A percentile compares a stretch with the other conserved stretches of the same genome.
phyloP scores from a whole-genome alignment of 2,329 filamentous ascomycete genomes.

The Alternaria arborescens region DNA sequence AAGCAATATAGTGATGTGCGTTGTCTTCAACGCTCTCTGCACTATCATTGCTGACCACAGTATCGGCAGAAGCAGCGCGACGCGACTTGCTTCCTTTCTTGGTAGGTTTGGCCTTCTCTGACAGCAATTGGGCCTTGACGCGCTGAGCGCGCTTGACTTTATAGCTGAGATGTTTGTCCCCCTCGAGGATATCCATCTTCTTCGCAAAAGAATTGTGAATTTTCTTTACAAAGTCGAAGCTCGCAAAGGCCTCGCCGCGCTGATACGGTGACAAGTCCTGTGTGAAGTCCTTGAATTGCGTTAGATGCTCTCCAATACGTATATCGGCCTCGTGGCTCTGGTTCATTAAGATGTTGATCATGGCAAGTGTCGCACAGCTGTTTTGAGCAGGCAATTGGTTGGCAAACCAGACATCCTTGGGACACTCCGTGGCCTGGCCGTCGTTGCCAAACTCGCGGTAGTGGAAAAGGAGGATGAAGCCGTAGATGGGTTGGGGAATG shows the following conservation, averaged over 20 bases:
- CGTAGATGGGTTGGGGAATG: conserved; percentile 64
- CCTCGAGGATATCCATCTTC: conserved; percentile 69
- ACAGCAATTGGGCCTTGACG: conserved; percentile 23
- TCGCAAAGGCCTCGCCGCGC: conserved; percentile 77
- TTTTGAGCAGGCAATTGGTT: conserved; percentile 78
- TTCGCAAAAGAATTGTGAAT: conserved; percentile 88
- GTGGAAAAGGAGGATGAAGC: conserved; percentile 88
- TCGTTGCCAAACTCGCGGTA: conserved; percentile 66
- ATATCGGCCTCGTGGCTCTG: conserved; percentile 60
- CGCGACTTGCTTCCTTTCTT: conserved; percentile 54
- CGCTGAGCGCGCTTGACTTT: conserved; percentile 58
- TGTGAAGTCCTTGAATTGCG: conserved; percentile 77
- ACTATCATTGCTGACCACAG: conserved; percentile 48
- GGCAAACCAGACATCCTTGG: conserved; percentile 84
- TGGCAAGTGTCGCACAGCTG: conserved; percentile 89
- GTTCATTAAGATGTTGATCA: conserved; percentile 95
- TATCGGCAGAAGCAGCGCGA: conserved; percentile 42
- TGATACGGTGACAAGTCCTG: conserved; percentile 72
- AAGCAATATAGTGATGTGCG: conserved; percentile 88
- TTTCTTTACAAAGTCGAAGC: conserved; percentile 77
- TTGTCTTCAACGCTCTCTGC: conserved; percentile 64
- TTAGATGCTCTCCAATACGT: conserved; percentile 73
- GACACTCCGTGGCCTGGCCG: conserved; percentile 63
- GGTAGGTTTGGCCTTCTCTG: conserved; percentile 29
- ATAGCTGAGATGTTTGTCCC: conserved; percentile 75